Evolutionary conservation across 495 filamentous ascomycete species (phyloP).

Genomic region (Lasiosphaeria hispida): DNA sequence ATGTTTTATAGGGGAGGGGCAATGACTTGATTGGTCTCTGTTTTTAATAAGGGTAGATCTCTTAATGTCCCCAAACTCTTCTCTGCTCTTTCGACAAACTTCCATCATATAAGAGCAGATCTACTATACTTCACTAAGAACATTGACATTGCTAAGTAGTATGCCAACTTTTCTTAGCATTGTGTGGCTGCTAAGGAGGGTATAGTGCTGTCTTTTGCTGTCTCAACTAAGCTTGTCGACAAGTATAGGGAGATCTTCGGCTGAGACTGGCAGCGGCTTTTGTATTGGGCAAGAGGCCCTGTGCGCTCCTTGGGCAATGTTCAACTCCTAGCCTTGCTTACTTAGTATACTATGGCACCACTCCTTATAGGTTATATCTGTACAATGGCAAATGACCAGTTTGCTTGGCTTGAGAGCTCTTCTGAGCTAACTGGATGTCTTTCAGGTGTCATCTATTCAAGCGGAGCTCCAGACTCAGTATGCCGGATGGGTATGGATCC

Average conservation of each 20-base stretch:
- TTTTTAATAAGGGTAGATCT: neutral
- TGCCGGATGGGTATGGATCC: too few species aligned
- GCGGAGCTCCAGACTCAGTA: too few species aligned
- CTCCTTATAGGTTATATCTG: too few species aligned
- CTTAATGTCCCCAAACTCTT: neutral
- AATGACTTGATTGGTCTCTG: neutral
- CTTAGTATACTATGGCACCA: neutral
- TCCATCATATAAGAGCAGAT: neutral
- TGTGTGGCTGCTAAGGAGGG: neutral
- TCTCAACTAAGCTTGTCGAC: neutral
- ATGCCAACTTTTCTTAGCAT: neutral
- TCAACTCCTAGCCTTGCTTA: neutral
- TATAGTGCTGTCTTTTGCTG: neutral
- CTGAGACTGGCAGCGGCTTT: slow-evolving; percentile 4
- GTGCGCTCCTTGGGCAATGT: neutral
- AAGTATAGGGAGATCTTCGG: neutral
- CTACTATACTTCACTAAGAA: neutral
- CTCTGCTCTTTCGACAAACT: neutral
- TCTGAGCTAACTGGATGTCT: too few species aligned
- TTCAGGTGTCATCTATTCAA: too few species aligned
- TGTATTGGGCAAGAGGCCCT: neutral
- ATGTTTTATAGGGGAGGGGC: neutral
- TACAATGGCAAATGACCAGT: too few species aligned
- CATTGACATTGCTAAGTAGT: neutral
- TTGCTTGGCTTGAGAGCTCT: too few species aligned